phyloP scores from a whole-genome alignment of 2,329 filamentous ascomycete genomes.

The Botrytis fabae region DNA sequence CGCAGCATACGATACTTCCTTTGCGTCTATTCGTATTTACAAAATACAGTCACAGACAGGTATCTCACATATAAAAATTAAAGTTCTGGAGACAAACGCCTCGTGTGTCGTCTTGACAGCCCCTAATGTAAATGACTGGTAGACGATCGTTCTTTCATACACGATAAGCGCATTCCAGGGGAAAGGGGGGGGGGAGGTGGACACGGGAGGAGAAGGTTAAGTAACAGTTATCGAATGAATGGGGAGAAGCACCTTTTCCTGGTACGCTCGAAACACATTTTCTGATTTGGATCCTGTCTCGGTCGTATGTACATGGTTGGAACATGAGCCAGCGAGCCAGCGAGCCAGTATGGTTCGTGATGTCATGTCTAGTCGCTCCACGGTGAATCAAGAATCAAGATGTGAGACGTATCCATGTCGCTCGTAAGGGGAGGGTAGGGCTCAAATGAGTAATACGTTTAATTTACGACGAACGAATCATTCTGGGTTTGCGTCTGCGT shows the following conservation, averaged over 20 bases:
- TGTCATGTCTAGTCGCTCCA: background rate
- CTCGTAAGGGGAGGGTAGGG: no score
- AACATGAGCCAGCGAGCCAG: background rate
- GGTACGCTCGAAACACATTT: background rate
- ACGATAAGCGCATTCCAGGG: background rate
- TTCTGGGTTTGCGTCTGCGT: background rate
- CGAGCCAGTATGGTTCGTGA: background rate
- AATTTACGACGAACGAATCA: background rate
- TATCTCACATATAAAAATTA: background rate
- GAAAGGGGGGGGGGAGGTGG: background rate
- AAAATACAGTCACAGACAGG: no score
- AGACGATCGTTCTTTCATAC: background rate
- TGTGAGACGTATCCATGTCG: conserved; percentile 1
- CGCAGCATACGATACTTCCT: background rate
- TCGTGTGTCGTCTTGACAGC: background rate
- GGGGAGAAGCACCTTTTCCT: background rate
- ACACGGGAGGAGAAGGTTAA: background rate
- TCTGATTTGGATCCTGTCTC: background rate
- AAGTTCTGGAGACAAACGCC: background rate
- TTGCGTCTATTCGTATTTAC: background rate
- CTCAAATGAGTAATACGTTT: background rate
- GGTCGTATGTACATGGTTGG: background rate
- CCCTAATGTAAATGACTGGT: background rate
- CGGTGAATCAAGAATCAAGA: background rate
- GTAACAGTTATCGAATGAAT: background rate